Percentiles rank a stretch among this genome's conserved stretches.
These are phyloP conservation scores for Martensiomyces pterosporus DNA, from an alignment of 192 early-diverging fungal species.

Conservation along the genomic window DNA sequence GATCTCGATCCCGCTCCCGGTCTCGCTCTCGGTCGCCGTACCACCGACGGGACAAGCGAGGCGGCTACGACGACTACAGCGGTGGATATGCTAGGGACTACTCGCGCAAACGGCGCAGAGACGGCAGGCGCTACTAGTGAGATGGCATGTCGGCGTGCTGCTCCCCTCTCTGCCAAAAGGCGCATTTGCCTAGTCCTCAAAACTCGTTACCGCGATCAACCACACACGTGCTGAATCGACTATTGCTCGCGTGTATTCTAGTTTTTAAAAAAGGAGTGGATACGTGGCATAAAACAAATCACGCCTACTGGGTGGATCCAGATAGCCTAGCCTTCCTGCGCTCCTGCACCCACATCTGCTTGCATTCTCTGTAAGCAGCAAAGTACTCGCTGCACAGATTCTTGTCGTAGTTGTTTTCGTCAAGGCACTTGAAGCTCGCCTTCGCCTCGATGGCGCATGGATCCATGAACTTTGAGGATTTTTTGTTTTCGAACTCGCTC, in stretches of 20 bases:
- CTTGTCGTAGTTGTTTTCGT: slow-evolving; percentile 43
- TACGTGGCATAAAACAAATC: background rate
- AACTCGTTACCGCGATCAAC: too few species aligned
- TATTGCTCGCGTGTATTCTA: too few species aligned
- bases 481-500: slow-evolving; percentile 41
- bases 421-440: slow-evolving; percentile 43
- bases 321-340: slow-evolving; percentile 17
- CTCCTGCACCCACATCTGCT: slow-evolving; percentile 39
- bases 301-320: background rate
- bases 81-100: slow-evolving; percentile 13
- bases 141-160: too few species aligned
- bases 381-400: slow-evolving; percentile 28
- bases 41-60: slow-evolving; percentile 8
- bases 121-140: slow-evolving; percentile 16
- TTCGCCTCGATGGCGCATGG: slow-evolving; percentile 45
- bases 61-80: slow-evolving; percentile 10
- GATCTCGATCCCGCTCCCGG: slow-evolving; percentile 5
- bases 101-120: slow-evolving; percentile 23
- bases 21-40: slow-evolving; percentile 22
- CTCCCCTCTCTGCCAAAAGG: too few species aligned
- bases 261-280: too few species aligned
- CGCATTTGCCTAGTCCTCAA: too few species aligned
- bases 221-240: too few species aligned
- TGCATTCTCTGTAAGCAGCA: slow-evolving; percentile 44
- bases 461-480: slow-evolving; percentile 41